These are phyloP conservation scores for Alternaria sp. DNA, from an alignment of 2,329 filamentous ascomycete genomes.

Conservation along the genomic window DNA sequence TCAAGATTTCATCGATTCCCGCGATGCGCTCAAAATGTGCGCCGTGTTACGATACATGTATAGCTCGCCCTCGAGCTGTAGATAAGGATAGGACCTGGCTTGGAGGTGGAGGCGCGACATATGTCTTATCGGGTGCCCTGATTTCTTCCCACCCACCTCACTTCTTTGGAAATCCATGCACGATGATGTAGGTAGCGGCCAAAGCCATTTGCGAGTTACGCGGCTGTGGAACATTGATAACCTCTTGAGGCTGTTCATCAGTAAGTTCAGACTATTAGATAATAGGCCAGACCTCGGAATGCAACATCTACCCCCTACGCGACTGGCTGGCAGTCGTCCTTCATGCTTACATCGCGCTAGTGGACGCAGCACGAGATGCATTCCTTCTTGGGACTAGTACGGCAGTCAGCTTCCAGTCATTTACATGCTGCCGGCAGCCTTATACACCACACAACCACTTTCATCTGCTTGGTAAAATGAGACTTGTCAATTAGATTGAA, in stretches of 20 bases:
- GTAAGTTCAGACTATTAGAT: background rate
- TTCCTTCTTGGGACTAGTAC: constrained; percentile 1
- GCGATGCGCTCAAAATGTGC: background rate
- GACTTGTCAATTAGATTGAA: background rate
- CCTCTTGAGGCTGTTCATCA: background rate
- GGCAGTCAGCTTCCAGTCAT: background rate
- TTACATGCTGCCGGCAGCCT: background rate
- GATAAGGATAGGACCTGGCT: background rate
- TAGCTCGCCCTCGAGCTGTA: background rate
- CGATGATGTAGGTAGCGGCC: background rate
- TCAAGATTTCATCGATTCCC: background rate
- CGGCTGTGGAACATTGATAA: background rate
- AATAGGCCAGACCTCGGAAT: background rate
- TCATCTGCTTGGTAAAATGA: background rate
- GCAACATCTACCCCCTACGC: background rate
- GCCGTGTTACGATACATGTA: background rate
- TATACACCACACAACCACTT: background rate
- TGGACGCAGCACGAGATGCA: constrained; percentile 3
- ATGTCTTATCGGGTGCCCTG: background rate
- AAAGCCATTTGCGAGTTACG: background rate
- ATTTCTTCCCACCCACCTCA: background rate
- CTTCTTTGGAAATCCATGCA: background rate
- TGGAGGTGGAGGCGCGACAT: background rate
- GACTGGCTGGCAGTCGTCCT: background rate
- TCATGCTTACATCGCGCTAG: background rate